phyloP scores from a whole-genome alignment of 805 yeast species.

The Starmerella asiatica region DNA sequence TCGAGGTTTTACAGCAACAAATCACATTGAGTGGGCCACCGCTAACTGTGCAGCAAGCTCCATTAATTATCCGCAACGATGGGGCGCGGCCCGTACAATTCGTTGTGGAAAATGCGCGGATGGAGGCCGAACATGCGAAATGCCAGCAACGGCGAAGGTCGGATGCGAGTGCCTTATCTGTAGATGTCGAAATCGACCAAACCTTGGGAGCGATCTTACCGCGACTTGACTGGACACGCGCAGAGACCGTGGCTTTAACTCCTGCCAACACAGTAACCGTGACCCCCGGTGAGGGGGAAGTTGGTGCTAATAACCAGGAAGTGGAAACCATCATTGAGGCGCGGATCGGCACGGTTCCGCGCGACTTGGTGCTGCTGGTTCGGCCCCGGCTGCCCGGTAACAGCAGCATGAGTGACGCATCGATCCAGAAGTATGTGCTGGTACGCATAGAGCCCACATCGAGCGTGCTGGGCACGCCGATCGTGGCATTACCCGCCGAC shows the following conservation, averaged over 20 bases:
- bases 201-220: background rate
- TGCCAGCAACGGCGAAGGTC: slow-evolving; percentile 16
- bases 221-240: too few relatives aligned
- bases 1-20: slow-evolving; percentile 30
- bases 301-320: slow-evolving; percentile 7
- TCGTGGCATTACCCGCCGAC: slow-evolving; percentile 17
- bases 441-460: slow-evolving; percentile 22
- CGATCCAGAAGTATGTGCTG: slow-evolving; percentile 16
- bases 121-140: slow-evolving; percentile 1
- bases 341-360: slow-evolving; percentile 8
- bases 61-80: slow-evolving; percentile 7
- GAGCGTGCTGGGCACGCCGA: slow-evolving; percentile 25
- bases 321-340: slow-evolving; percentile 3
- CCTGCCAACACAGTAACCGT: slow-evolving; percentile 1
- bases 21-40: slow-evolving; percentile 23
- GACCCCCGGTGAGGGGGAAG: slow-evolving; percentile 9
- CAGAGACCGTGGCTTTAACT: background rate
- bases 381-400: background rate
- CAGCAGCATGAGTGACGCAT: background rate
- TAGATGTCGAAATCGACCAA: background rate
- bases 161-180: background rate
- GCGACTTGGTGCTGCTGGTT: slow-evolving; percentile 14
- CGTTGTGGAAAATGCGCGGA: slow-evolving; percentile 11
- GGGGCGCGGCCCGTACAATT: slow-evolving; percentile 15
- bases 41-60: slow-evolving; percentile 9